phyloP scores from a whole-genome alignment of 345 rosid species.

The Camelina neglecta region DNA sequence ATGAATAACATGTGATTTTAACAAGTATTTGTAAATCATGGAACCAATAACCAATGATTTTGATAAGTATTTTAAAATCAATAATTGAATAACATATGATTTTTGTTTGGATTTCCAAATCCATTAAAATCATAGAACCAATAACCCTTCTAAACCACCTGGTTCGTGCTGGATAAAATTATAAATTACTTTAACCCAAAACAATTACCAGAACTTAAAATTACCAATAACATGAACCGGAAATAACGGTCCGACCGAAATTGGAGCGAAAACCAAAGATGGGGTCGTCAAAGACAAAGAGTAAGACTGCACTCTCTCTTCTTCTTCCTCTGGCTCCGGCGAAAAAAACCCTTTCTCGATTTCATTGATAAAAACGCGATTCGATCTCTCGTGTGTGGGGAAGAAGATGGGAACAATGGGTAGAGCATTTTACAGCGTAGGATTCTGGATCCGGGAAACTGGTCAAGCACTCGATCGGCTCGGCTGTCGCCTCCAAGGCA shows the following conservation, averaged over 20 bases:
- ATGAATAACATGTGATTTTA: no score
- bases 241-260: constrained; percentile 32
- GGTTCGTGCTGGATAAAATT: not conserved
- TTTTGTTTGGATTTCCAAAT: no score
- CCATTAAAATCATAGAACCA: no score
- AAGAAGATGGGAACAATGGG: constrained; percentile 71
- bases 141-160: not conserved
- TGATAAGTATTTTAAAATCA: no score
- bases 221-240: constrained; percentile 28
- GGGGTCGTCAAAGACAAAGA: not conserved
- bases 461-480: constrained; percentile 98
- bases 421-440: constrained; percentile 76
- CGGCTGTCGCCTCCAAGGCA: constrained; percentile 91
- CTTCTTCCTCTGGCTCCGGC: constrained; percentile 39
- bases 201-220: not conserved
- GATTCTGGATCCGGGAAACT: constrained; percentile 96
- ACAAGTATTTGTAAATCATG: no score
- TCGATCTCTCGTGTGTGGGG: constrained; percentile 5
- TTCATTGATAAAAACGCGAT: constrained; percentile 26
- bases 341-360: constrained; percentile 20
- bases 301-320: not conserved
- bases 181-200: not conserved
- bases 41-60: no score
- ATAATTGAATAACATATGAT: no score
- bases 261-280: constrained; percentile 28